Base-by-base conservation (phyloP, 2,329 filamentous ascomycete species). In the Amphichorda felina region DNA sequence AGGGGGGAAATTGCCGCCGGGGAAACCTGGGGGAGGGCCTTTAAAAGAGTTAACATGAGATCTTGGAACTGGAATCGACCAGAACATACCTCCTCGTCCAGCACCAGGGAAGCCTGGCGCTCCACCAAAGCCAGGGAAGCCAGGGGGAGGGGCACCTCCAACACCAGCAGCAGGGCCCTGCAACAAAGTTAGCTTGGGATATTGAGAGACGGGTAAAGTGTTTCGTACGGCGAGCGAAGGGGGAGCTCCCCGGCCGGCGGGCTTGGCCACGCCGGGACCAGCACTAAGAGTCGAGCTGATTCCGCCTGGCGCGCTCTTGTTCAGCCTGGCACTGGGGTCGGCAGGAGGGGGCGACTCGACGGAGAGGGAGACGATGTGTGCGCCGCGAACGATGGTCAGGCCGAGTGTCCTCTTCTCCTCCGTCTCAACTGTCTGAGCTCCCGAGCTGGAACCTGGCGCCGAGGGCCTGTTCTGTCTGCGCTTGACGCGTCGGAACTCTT, bases 331-430 rank as follows among this genome's bases (percentile, higher is more conserved):
- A 48, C 87, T 85, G 37, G 91, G 89, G 52, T 98, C 91, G 50
- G 88, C 85, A 8, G 93, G 89, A 32, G 91, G 91, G 37, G 91
- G 89, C 39, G 89, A 93, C 55, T 98, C 93, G 43, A 95, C 88
- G 8, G 89, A 94, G 41, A 94, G 75, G 16, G 88, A 94, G 43
- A 98, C 84, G 43, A 98, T 91, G 48, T 94, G 83, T 38, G 88
- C 86, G 51, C 91, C 91, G 50, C 91, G 86, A 43, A 98, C 76
- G 49, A 98, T 98, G 14, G 85, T 88, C 44, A 98, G 71, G 39
- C 91, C 91, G 25, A 98, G 75, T n/a, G 87, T 94, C 51, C 91
- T 82, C 72, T 96, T 96, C 66, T 96, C 91, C 64, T 98, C 89
- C 11, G 82, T 78, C 64, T 95, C 87, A 48, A 94, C 72, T 33